Evolutionary conservation across 495 filamentous ascomycete species (phyloP).

Genomic region (Amphirosellinia nigrospora): DNA sequence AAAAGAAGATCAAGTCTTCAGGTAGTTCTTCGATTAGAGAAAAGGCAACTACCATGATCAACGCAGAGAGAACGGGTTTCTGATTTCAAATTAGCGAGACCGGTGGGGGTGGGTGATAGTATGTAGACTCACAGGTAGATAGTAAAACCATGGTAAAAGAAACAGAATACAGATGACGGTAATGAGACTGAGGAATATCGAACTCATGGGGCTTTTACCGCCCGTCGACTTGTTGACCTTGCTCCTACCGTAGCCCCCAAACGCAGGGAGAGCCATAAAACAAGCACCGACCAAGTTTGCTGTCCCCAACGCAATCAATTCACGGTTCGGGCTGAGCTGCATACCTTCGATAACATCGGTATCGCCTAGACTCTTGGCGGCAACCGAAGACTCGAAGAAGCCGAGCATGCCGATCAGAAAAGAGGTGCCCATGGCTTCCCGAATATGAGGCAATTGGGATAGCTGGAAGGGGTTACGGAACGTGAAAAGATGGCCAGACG

Average conservation of each 20-base stretch:
- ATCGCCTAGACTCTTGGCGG: conserved; percentile 83
- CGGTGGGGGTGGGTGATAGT: not conserved
- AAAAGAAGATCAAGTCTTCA: conserved; percentile 88
- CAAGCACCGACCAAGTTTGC: conserved; percentile 91
- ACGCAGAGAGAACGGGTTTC: conserved; percentile 92
- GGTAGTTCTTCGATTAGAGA: conserved; percentile 95
- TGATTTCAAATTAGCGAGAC: conserved; percentile 46
- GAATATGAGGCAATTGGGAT: conserved; percentile 76
- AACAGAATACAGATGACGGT: conserved; percentile 80
- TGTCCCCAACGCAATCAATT: conserved; percentile 89
- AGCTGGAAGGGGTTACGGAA: conserved; percentile 86
- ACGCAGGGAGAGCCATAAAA: conserved; percentile 90
- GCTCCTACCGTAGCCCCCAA: conserved; percentile 94
- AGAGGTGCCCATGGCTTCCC: conserved; percentile 87
- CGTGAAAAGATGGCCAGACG: conserved; percentile 68
- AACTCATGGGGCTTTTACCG: conserved; percentile 90
- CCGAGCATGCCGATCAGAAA: conserved; percentile 94
- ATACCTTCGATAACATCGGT: conserved; percentile 73
- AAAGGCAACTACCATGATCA: conserved; percentile 96
- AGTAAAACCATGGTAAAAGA: conserved; percentile 90
- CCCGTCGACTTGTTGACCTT: conserved; percentile 94
- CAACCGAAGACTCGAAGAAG: conserved; percentile 99
- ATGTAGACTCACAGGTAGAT: conserved; percentile 74
- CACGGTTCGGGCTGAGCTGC: conserved; percentile 86
- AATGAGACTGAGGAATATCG: conserved; percentile 79